Percentiles rank a stretch among this genome's conserved stretches.
Evolutionary conservation across 169 alveolate genomes (phyloP).

Genomic region (Babesia microti): DNA sequence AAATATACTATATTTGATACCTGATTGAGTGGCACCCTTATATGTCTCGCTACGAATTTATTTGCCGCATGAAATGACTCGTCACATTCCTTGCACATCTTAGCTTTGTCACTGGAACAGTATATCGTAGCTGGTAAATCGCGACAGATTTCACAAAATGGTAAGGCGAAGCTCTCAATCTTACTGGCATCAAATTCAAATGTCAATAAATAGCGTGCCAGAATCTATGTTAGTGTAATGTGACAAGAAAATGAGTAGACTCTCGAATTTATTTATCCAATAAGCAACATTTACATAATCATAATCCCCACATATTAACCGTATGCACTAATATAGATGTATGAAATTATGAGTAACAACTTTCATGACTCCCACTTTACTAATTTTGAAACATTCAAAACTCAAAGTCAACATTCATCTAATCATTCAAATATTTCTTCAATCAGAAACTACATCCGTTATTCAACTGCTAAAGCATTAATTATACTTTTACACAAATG

Average conservation of each 20-base stretch:
- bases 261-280: neutral
- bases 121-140: conserved; percentile 73
- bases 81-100: conserved; percentile 73
- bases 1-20: conserved; percentile 45
- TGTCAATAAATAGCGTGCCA: conserved; percentile 69
- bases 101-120: conserved; percentile 79
- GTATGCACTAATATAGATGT: conserved; percentile 2
- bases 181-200: conserved; percentile 75
- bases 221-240: conserved; percentile 16
- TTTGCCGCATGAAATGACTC: conserved; percentile 69
- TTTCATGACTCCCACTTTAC: no score
- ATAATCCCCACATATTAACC: conserved; percentile 6
- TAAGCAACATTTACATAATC: neutral
- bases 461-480: no score
- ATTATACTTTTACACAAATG: no score
- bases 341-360: no score
- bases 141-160: conserved; percentile 79
- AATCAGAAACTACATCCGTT: no score
- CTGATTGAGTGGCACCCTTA: conserved; percentile 73
- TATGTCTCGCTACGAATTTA: conserved; percentile 75
- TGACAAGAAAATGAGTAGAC: neutral
- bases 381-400: no score
- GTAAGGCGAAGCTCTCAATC: conserved; percentile 73
- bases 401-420: no score
- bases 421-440: no score